Base-by-base conservation (phyloP, 2,329 filamentous ascomycete genomes). In the Neofusicoccum ribis region DNA sequence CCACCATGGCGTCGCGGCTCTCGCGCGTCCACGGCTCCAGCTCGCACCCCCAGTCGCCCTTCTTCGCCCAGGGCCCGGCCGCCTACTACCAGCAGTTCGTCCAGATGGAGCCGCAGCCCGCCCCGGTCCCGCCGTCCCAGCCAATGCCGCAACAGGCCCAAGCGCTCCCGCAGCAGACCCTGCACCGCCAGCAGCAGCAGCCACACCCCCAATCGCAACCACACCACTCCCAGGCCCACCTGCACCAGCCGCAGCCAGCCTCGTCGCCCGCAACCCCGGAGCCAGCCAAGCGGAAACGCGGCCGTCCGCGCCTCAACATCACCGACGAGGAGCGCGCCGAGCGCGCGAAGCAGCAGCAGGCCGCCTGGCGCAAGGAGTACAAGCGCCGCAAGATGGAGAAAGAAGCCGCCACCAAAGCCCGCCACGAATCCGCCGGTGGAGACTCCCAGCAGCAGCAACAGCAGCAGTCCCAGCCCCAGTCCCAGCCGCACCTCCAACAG, bases 321-420 rank as follows among this genome's bases (percentile, higher is more conserved):
- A 64, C 51, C 34, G 63, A 64, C 15, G 51, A 58, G 51, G 63
- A 64, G 63, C 63, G 63, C 36, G 36, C 63, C 34, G 50, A 54
- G 27, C 51, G 63, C 11, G 51, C 63, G 11, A 54, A 54, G 27
- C 50, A 64, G 46, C 63, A 64, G 44, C 63, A 64, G 27, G 63
- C 63, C 37, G 51, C 51, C 17, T 64, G 63, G 63, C 63, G 63
- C 51, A 44, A 43, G 34, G 63, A 64, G 52, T 46, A 64, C 44
- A 56, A 58, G 44, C 51, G 52, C 23, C 51, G 51, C 34, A 43
- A 43, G 23, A 17, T 34, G 41, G 51, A 59, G 27, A 47, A 52
- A 0, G 68, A 74, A 4, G 80, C 82, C 2, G 89, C 89, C 0
- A 80, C 84, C 41, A 73, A 79, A 12, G 84, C 80, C 0, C 91